Percentiles rank a stretch among this genome's conserved stretches.
phyloP scores from a whole-genome alignment of 495 filamentous ascomycete species.

The Aspergillus baeticus region DNA sequence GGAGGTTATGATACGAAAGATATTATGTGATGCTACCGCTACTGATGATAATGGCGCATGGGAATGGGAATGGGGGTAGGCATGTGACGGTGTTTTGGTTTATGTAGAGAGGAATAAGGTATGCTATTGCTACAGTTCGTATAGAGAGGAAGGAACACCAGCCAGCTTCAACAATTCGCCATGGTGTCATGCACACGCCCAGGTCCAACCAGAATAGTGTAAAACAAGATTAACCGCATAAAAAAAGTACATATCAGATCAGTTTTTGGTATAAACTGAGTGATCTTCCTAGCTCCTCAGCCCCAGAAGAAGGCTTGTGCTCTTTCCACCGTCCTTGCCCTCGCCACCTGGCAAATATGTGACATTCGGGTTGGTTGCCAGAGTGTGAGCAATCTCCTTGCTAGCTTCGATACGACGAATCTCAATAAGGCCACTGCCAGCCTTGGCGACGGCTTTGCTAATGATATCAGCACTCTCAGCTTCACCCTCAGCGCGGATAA shows the following conservation, averaged over 20 bases:
- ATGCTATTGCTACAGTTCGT: constrained; percentile 47
- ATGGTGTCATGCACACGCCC: constrained; percentile 33
- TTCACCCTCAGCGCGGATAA: constrained; percentile 96
- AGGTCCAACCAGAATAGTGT: constrained; percentile 20
- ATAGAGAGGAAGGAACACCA: constrained; percentile 21
- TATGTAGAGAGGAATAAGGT: constrained; percentile 24
- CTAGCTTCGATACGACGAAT: constrained; percentile 97
- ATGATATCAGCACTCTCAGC: constrained; percentile 96
- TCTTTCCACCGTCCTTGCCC: constrained; percentile 62
- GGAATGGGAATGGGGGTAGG: background rate
- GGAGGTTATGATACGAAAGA: constrained; percentile 21
- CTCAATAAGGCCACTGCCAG: constrained; percentile 88
- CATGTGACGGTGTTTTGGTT: background rate
- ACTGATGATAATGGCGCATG: background rate
- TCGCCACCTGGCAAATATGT: constrained; percentile 85
- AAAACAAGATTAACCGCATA: constrained; percentile 12
- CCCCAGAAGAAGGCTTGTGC: constrained; percentile 58
- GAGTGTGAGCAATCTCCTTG: constrained; percentile 89
- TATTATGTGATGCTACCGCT: background rate
- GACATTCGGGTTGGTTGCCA: constrained; percentile 91
- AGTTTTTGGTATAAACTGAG: constrained; percentile 6
- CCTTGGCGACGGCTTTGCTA: constrained; percentile 83
- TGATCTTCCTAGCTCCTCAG: constrained; percentile 45
- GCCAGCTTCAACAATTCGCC: constrained; percentile 33
- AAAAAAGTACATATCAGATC: constrained; percentile 25